Conservation (phyloP, 2,329 filamentous ascomycete species). For the Fusarium buxicola region DNA sequence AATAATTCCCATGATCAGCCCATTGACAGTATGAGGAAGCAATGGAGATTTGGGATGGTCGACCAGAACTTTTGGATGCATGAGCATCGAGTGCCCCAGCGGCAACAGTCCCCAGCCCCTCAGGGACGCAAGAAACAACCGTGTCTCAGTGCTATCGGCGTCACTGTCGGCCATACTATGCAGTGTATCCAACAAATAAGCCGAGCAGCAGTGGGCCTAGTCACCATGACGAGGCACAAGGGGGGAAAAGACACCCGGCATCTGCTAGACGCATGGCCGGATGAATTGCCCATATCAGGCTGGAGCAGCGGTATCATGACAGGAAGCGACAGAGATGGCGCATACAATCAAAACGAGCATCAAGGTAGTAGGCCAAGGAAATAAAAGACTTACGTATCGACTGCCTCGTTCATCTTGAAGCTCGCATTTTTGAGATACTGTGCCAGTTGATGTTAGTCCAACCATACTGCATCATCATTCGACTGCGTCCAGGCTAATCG, state of each 20-base stretch:
- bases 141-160: constrained; percentile 52
- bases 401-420: constrained; percentile 65
- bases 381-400: constrained; percentile 66
- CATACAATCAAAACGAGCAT: constrained; percentile 26
- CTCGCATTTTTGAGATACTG: constrained; percentile 62
- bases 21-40: constrained; percentile 9
- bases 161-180: constrained; percentile 54
- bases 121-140: constrained; percentile 35
- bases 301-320: constrained; percentile 11
- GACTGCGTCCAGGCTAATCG: constrained; percentile 27
- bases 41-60: constrained; percentile 2
- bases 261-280: constrained; percentile 16
- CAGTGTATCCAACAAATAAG: constrained; percentile 45
- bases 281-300: constrained; percentile 23
- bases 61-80: not conserved
- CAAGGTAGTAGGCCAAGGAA: constrained; percentile 10
- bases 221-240: constrained; percentile 21
- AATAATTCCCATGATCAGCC: constrained; percentile 4
- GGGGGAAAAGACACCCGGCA: constrained; percentile 17
- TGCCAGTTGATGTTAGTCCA: constrained; percentile 41
- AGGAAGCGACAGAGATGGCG: constrained; percentile 6
- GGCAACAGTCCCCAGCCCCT: constrained; percentile 27
- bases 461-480: constrained; percentile 21
- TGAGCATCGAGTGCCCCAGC: constrained; percentile 1
- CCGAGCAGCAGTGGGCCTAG: constrained; percentile 49